These are phyloP conservation scores for Microcyclosporella mali DNA, from an alignment of 2,329 filamentous ascomycete species.

Conservation along the genomic window DNA sequence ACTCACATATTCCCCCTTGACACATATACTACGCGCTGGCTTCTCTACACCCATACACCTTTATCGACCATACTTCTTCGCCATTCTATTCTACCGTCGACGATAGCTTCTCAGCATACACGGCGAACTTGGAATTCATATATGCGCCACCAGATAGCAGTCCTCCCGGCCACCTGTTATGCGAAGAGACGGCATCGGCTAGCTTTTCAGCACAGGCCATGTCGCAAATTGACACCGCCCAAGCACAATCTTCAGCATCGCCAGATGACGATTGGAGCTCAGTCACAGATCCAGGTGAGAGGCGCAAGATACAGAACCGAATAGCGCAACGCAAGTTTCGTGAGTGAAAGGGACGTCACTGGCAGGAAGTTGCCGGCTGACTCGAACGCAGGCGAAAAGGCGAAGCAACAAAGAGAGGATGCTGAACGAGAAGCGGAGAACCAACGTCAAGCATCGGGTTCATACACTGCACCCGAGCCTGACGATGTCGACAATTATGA, in stretches of 20 bases:
- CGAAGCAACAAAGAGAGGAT: conserved; percentile 61
- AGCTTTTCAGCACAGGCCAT: conserved; percentile 9
- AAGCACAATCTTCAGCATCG: conserved; percentile 8
- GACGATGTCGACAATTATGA: conserved; percentile 50
- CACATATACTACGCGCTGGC: too few relatives aligned
- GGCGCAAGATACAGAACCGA: conserved; percentile 69
- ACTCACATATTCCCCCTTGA: too few relatives aligned
- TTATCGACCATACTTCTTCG: too few relatives aligned
- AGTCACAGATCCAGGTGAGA: conserved; percentile 63
- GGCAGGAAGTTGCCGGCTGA: conserved; percentile 6
- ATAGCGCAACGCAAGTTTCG: conserved; percentile 71
- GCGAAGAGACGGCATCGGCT: conserved; percentile 7
- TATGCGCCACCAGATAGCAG: conserved; percentile 1
- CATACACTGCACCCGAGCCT: conserved; percentile 57
- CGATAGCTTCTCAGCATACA: too few relatives aligned
- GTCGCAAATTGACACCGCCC: conserved; percentile 17
- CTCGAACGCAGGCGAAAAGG: conserved; percentile 56
- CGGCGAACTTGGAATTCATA: neutral
- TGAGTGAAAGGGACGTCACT: conserved; percentile 39
- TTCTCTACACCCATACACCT: neutral
- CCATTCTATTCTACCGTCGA: neutral
- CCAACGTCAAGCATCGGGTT: conserved; percentile 55
- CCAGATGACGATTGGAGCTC: conserved; percentile 61
- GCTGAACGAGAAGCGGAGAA: conserved; percentile 59
- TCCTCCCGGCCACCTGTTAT: conserved; percentile 3